A percentile compares a stretch with the other conserved stretches of the same genome.
phyloP scores from a whole-genome alignment of 805 yeast species.

The Monosporozyma aquatica region DNA sequence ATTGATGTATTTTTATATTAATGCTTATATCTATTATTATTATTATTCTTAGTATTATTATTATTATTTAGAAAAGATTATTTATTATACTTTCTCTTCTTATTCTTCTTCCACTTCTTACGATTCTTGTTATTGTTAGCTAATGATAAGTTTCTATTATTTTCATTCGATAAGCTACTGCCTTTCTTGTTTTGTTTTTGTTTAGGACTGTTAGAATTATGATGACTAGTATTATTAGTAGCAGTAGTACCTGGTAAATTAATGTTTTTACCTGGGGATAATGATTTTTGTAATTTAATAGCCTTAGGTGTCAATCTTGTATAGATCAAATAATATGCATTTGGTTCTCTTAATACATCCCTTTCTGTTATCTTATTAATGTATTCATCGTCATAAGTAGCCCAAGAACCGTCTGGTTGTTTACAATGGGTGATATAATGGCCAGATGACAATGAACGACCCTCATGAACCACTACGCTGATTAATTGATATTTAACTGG shows the following conservation, averaged over 20 bases:
- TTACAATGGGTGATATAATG: constrained; percentile 87
- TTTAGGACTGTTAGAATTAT: too few relatives aligned
- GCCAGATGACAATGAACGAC: constrained; percentile 84
- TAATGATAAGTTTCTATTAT: background rate
- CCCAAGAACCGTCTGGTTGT: constrained; percentile 91
- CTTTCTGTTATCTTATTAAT: constrained; percentile 64
- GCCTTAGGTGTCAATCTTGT: constrained; percentile 60
- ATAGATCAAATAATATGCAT: constrained; percentile 85
- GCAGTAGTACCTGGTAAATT: constrained; percentile 12
- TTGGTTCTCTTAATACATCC: constrained; percentile 69
- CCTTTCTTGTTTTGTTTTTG: background rate
- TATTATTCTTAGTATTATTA: too few relatives aligned
- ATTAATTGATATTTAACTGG: constrained; percentile 61
- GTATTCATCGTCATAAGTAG: constrained; percentile 88
- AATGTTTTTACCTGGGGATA: constrained; percentile 9
- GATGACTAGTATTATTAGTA: background rate
- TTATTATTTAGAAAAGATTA: background rate
- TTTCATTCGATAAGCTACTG: background rate
- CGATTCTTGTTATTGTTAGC: constrained; percentile 6
- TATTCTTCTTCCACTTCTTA: constrained; percentile 25
- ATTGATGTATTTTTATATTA: too few relatives aligned
- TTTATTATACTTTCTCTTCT: constrained; percentile 23
- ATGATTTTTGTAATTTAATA: constrained; percentile 11
- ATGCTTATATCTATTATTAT: too few relatives aligned
- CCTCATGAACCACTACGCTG: constrained; percentile 88